Evolutionary conservation across 148 eudicot species (phyloP).

Genomic region (Amaranthus palmeri): DNA sequence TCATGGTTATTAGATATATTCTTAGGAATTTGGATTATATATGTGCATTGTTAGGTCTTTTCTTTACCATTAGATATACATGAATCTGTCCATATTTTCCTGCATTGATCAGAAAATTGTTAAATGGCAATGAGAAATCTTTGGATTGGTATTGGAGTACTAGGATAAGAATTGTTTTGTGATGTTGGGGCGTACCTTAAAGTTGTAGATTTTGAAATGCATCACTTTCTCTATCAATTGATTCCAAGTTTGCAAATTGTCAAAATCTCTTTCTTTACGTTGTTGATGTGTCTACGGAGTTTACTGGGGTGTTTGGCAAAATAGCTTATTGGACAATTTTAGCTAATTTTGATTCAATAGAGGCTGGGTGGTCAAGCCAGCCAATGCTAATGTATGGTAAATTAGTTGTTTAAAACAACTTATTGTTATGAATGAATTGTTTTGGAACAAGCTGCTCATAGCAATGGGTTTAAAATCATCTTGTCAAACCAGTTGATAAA

Average conservation of each 20-base stretch:
- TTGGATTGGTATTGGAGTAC: neutral
- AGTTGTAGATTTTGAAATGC: too few species aligned
- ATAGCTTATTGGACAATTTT: too few species aligned
- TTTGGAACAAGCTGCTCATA: too few species aligned
- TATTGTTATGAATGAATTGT: too few species aligned
- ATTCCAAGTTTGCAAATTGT: too few species aligned
- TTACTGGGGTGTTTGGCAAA: neutral
- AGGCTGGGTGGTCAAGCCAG: too few species aligned
- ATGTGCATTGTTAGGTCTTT: neutral
- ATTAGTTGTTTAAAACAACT: too few species aligned
- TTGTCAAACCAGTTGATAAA: too few species aligned
- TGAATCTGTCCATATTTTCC: neutral
- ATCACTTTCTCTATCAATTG: too few species aligned
- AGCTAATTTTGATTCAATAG: too few species aligned
- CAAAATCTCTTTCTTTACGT: neutral
- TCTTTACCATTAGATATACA: neutral
- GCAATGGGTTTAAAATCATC: too few species aligned
- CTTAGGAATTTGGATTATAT: neutral
- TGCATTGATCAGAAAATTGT: neutral
- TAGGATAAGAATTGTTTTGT: neutral
- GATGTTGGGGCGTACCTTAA: neutral
- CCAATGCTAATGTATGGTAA: too few species aligned
- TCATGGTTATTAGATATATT: neutral
- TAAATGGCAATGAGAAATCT: neutral
- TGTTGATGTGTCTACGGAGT: neutral